Base-by-base conservation (phyloP, 2,329 filamentous ascomycete genomes). In the Monosporascus sp. region DNA sequence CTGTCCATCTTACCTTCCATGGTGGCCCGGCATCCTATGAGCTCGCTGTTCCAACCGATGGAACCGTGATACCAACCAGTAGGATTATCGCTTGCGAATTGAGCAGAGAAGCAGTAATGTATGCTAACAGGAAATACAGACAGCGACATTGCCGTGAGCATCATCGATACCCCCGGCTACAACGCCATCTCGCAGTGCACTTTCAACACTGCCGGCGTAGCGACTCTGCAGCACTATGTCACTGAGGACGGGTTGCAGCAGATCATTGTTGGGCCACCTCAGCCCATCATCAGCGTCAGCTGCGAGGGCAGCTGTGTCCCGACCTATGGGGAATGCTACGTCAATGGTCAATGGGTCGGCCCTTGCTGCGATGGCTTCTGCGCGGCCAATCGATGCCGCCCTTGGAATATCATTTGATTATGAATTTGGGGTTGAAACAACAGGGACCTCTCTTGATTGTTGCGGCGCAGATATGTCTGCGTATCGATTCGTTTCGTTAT, bases 291-390 rank as follows among this genome's bases (percentile, higher is more conserved):
- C 6, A 66, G 65, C 16, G 74, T 79, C 22, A 72, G 66, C 58
- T 78, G 76, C 63, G 57, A 66, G 50, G 73, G 74, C 51, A 58
- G 64, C 3, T 79, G 74, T 58, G 65, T 78, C n/a, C 56, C 67
- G 2, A 72, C 66, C 5, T 75, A 72, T 50, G 63, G 72, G 22
- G 61, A 65, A 24, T 76, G 74, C 59, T 74, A 69, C 57, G 57
- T 60, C 37, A 31, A 31, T 48, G 71, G 68, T 3, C 70, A 73
- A 55, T 64, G 52, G 16, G 61, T 71, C 6, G 73, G 70, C 1
- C 60, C 65, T 27, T 77, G 75, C 67, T 77, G 74, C 62, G 71
- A 69, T 22, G 74, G 74, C 5, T 72, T 69, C 58, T 77, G 74
- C 52, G 71, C 72, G 3, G 74, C 70, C 4, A 68, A 66, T 31